phyloP scores from a whole-genome alignment of 495 filamentous ascomycete genomes.

The Terfezia boudieri region DNA sequence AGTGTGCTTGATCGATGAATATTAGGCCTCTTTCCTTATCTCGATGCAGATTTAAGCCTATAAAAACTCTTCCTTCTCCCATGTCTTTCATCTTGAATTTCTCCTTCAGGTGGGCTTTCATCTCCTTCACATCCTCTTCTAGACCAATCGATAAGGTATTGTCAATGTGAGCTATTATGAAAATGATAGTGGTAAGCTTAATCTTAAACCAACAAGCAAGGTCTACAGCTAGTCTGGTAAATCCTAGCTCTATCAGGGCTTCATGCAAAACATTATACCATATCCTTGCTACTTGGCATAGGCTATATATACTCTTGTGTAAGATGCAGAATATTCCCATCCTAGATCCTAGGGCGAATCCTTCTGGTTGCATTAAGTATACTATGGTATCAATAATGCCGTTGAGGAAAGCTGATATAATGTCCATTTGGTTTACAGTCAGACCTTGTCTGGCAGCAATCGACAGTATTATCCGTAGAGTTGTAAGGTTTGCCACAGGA shows the following conservation, averaged over 20 bases:
- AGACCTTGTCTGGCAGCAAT: neutral
- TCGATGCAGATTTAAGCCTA: neutral
- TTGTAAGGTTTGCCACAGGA: neutral
- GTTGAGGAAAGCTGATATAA: neutral
- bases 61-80: neutral
- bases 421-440: neutral
- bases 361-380: neutral
- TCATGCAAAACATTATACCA: neutral
- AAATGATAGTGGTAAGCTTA: neutral
- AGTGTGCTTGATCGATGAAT: too few relatives aligned
- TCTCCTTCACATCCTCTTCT: neutral
- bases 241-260: neutral
- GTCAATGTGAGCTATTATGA: neutral
- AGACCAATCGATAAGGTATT: neutral
- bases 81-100: neutral
- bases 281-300: neutral
- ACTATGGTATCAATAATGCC: neutral
- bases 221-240: neutral
- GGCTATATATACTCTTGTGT: neutral
- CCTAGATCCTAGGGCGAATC: neutral
- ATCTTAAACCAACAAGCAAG: neutral
- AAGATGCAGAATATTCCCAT: neutral
- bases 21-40: too few relatives aligned
- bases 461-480: neutral
- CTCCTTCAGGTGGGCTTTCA: neutral